phyloP scores from a whole-genome alignment of 1,284 basidiomycete species.

The Ustilago loliicola region DNA sequence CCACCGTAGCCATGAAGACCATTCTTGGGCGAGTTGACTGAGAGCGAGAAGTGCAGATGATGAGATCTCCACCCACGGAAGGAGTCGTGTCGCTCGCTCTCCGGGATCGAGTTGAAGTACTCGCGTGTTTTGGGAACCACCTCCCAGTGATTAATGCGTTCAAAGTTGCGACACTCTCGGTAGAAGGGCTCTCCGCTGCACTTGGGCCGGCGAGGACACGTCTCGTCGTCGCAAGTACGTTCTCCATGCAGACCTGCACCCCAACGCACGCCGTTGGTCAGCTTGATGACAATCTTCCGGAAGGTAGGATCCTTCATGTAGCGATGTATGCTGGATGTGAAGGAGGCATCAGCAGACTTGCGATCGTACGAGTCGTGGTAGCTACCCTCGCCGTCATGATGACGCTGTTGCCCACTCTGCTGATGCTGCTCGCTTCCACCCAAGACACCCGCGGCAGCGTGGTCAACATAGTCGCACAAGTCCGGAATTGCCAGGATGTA shows the following conservation, averaged over 20 bases:
- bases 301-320: constrained; percentile 63
- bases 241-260: constrained; percentile 89
- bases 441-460: constrained; percentile 71
- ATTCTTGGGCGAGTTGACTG: constrained; percentile 77
- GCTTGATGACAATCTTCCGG: constrained; percentile 73
- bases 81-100: constrained; percentile 76
- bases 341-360: constrained; percentile 29
- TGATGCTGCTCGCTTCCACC: constrained; percentile 18
- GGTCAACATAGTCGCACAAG: constrained; percentile 73
- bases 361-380: constrained; percentile 41
- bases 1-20: constrained; percentile 62
- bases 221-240: constrained; percentile 81
- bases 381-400: constrained; percentile 26
- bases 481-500: constrained; percentile 68
- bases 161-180: constrained; percentile 83
- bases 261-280: constrained; percentile 89
- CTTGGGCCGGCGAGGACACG: constrained; percentile 74
- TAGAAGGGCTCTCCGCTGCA: constrained; percentile 80
- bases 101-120: constrained; percentile 70
- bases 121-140: constrained; percentile 77
- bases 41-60: constrained; percentile 92
- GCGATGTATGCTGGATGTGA: constrained; percentile 36
- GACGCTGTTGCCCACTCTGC: constrained; percentile 8
- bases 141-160: constrained; percentile 85
- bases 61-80: constrained; percentile 91